Percentiles rank a stretch among this genome's conserved stretches.
Conservation (phyloP, 2,329 filamentous ascomycete genomes). For the Diplodia seriata region DNA sequence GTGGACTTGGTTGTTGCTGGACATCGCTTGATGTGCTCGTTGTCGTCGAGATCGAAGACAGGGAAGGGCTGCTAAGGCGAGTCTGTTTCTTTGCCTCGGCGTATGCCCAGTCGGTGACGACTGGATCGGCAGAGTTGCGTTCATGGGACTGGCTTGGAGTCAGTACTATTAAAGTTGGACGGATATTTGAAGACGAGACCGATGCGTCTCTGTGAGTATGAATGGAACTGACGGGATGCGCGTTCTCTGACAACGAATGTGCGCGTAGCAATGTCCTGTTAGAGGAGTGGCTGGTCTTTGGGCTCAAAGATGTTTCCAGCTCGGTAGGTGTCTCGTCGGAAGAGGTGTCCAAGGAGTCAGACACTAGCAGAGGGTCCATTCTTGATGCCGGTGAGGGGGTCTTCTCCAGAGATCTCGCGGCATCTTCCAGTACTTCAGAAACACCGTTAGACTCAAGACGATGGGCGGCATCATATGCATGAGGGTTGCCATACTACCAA, state of each 20-base stretch:
- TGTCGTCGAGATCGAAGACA: neutral
- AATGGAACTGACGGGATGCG: constrained; percentile 2
- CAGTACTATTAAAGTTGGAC: constrained; percentile 32
- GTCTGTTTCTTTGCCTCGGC: constrained; percentile 11
- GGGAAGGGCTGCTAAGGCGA: constrained; percentile 17
- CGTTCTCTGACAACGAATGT: neutral
- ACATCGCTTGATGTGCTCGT: neutral
- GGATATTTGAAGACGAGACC: neutral
- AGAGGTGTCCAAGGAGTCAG: constrained; percentile 10
- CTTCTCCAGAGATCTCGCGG: constrained; percentile 45
- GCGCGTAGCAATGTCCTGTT: neutral
- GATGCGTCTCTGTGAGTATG: neutral
- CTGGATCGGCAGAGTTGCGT: constrained; percentile 34
- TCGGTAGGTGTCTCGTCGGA: neutral
- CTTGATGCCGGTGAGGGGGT: constrained; percentile 36
- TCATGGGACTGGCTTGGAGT: constrained; percentile 27
- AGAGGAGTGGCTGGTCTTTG: constrained; percentile 1
- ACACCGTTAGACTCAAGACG: constrained; percentile 47
- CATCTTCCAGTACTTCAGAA: constrained; percentile 50
- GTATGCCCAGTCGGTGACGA: constrained; percentile 44
- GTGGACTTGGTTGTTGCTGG: constrained; percentile 21
- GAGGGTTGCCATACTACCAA: constrained; percentile 51
- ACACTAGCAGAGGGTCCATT: constrained; percentile 33
- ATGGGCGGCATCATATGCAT: constrained; percentile 47
- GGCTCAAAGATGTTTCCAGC: neutral